phyloP scores from a whole-genome alignment of 129 eudicot genomes.

The Dittrichia graveolens region DNA sequence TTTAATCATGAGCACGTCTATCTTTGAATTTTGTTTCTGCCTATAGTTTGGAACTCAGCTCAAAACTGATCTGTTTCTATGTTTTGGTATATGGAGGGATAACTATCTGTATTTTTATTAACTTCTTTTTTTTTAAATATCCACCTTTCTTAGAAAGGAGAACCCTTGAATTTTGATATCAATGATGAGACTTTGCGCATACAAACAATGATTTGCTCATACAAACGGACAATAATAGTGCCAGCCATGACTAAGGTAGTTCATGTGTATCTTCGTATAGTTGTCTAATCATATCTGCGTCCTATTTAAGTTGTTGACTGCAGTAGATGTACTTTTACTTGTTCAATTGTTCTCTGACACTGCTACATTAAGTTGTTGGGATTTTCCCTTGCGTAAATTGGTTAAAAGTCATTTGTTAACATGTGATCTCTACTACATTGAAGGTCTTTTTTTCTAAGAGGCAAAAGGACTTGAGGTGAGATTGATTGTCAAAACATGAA shows the following conservation, averaged over 20 bases:
- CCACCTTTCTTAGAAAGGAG: constrained; percentile 11
- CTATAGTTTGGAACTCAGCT: constrained; percentile 15
- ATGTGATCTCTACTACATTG: constrained; percentile 13
- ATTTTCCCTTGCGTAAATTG: background rate
- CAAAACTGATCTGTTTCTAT: background rate
- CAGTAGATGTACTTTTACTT: background rate
- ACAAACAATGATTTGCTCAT: background rate
- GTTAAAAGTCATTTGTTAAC: background rate
- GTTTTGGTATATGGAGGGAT: background rate
- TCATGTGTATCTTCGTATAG: background rate
- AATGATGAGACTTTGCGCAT: background rate
- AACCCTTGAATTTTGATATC: constrained; percentile 17
- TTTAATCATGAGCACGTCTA: background rate
- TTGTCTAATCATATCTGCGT: constrained; percentile 16
- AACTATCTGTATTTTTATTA: background rate
- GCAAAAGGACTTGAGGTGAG: constrained; percentile 11
- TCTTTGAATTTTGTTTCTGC: background rate
- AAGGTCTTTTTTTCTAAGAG: background rate
- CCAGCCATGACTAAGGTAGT: background rate
- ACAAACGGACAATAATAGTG: background rate
- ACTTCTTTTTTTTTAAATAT: background rate
- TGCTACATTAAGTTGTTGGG: no score
- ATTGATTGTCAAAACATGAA: constrained; percentile 51
- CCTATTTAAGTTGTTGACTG: background rate
- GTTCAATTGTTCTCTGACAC: background rate